Conservation (phyloP, 176 grass and related monocot species). For the Pontederia paniculata region DNA sequence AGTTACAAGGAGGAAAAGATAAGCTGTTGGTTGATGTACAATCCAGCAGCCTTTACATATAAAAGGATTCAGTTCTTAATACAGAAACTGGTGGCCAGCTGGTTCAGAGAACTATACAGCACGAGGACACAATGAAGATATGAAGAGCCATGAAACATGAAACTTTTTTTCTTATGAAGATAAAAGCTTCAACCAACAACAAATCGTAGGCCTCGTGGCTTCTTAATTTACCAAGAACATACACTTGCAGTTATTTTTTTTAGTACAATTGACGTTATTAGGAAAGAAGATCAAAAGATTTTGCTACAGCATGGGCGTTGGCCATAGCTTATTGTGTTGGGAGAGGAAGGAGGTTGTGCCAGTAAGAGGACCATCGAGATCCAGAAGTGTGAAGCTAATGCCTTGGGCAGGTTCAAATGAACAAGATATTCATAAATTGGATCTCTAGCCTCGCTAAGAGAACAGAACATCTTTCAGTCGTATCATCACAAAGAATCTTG, state of each 20-base stretch:
- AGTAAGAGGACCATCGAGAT: background rate
- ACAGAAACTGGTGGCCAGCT: background rate
- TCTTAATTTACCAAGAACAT: background rate
- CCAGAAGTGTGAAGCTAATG: background rate
- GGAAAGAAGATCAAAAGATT: background rate
- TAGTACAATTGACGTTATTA: slow-evolving; percentile 2
- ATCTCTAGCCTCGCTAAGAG: background rate
- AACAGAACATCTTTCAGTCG: background rate
- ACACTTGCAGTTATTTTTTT: background rate
- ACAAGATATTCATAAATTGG: background rate
- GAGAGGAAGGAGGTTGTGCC: background rate
- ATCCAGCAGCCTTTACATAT: slow-evolving; percentile 7
- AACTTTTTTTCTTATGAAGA: background rate
- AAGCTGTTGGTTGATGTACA: background rate
- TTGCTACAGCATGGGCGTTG: background rate
- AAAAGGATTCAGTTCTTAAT: background rate
- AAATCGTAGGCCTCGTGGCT: background rate
- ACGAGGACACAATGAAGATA: background rate
- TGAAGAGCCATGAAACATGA: background rate
- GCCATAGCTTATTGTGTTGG: slow-evolving; percentile 10
- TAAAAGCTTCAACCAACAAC: slow-evolving; percentile 1
- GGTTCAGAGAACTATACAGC: background rate
- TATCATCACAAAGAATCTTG: background rate
- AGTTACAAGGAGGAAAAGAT: background rate
- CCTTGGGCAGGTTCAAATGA: background rate